These are phyloP conservation scores for Skeletonema potamos DNA, from an alignment of 108 stramenopile genomes.

Conservation along the genomic window DNA sequence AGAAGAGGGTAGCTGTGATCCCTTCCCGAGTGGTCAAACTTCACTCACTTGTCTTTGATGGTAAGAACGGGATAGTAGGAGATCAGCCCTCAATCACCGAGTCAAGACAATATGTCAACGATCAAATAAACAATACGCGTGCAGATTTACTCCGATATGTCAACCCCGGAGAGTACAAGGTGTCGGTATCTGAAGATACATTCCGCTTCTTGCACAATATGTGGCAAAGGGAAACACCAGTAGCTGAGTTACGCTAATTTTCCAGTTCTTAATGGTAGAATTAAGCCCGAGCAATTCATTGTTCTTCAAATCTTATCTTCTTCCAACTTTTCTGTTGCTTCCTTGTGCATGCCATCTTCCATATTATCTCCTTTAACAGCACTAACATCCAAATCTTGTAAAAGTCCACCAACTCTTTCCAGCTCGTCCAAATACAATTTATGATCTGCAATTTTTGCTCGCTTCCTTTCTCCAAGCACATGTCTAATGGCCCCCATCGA, in stretches of 20 bases:
- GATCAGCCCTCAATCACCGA: conserved; percentile 22
- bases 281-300: neutral
- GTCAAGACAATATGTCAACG: conserved; percentile 50
- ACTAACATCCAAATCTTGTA: conserved; percentile 17
- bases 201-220: conserved; percentile 85
- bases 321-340: conserved; percentile 11
- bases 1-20: conserved; percentile 81
- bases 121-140: conserved; percentile 65
- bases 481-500: conserved; percentile 87
- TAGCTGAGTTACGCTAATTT: conserved; percentile 58
- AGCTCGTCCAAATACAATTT: conserved; percentile 31
- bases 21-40: conserved; percentile 74
- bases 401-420: conserved; percentile 28
- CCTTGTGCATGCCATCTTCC: conserved; percentile 42
- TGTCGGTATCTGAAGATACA: conserved; percentile 78
- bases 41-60: conserved; percentile 87
- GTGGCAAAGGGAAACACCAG: conserved; percentile 87
- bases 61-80: conserved; percentile 43
- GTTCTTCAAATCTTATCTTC: conserved; percentile 4
- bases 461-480: conserved; percentile 87
- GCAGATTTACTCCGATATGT: conserved; percentile 78
- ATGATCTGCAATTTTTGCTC: conserved; percentile 62
- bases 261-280: neutral
- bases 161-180: conserved; percentile 90
- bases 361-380: neutral